These are phyloP conservation scores for Leucocoprinus birnbaumii DNA, from an alignment of 768 basidiomycete species.

Conservation along the genomic window DNA sequence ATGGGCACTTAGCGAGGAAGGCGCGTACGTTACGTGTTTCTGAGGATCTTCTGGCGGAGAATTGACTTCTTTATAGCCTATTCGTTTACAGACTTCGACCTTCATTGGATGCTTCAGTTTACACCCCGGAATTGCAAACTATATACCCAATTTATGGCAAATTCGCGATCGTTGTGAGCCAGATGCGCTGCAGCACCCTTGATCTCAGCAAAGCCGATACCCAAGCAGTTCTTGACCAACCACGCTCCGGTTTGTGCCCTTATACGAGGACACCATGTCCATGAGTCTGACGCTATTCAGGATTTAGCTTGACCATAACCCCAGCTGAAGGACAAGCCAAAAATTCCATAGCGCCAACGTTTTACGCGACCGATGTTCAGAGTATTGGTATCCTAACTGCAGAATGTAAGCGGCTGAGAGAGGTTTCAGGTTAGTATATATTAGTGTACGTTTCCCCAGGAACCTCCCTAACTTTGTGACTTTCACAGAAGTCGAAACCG, in stretches of 20 bases:
- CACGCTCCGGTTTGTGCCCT: slow-evolving; percentile 36
- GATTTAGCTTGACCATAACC: slow-evolving; percentile 51
- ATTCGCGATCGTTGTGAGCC: slow-evolving; percentile 56
- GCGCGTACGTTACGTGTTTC: slow-evolving; percentile 33
- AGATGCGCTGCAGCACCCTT: slow-evolving; percentile 38
- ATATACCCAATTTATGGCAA: slow-evolving; percentile 55
- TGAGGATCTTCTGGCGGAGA: slow-evolving; percentile 5
- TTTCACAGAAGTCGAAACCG: slow-evolving; percentile 21
- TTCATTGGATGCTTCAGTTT: slow-evolving; percentile 18
- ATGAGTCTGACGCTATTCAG: slow-evolving; percentile 26
- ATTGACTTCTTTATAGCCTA: slow-evolving; percentile 29
- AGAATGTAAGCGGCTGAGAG: slow-evolving; percentile 58
- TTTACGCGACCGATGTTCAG: slow-evolving; percentile 47
- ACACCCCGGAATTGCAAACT: slow-evolving; percentile 42
- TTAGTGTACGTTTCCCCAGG: too few species aligned
- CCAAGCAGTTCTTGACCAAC: slow-evolving; percentile 27
- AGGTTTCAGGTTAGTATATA: slow-evolving; percentile 38
- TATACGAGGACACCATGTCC: not conserved
- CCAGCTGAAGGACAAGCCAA: slow-evolving; percentile 33
- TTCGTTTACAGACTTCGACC: slow-evolving; percentile 44
- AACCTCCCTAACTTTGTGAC: too few species aligned
- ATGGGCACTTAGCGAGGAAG: slow-evolving; percentile 45
- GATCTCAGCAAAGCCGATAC: slow-evolving; percentile 25
- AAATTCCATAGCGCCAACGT: slow-evolving; percentile 31
- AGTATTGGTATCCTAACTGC: slow-evolving; percentile 42